Evolutionary conservation across 495 filamentous ascomycete species (phyloP), one percentile per base, ranked within the genome.

Genomic region (Penicillium alfredii): DNA sequence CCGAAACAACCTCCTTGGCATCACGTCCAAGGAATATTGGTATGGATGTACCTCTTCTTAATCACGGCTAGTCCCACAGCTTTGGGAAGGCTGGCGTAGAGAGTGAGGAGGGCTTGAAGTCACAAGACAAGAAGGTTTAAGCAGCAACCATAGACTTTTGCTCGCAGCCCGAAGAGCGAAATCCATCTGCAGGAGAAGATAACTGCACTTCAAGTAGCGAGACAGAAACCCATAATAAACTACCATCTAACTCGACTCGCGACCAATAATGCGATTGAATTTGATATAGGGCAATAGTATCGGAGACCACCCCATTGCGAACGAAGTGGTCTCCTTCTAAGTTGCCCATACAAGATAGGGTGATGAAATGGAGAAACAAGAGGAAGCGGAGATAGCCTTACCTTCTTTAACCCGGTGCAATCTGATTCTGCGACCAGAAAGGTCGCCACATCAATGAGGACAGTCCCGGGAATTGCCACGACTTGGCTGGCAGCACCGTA

Each of bases 241-340:
- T 39, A 27, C 45, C 47, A 59, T 47, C 58, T 58, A 41, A 45
- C 47, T 46, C 47, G 58, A 41, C 41, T 27, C 33, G 36, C 40
- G 33, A 40, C 49, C 58, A 42, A 41, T 26, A 33, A 35, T 40
- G 33, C 38, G 4, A 20, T 8, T 9, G 36, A 40, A 39, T 42
- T 50, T 44, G 19, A 65, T 94, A 58, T 94, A 55, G 86, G 88
- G 82, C 78, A 86, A 68, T 83, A 84, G 88, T 94, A 94, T 94
- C 88, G 84, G 74, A 82, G 77, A 68, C 76, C 75, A 74, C 71
- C 41, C 40, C 65, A 73, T 63, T 58, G 40, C 56, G 57, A 66
- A 45, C 50, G 69, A 71, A 66, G 58, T 70, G 72, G 81, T 68
- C 81, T 80, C 85, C 82, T 94, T 95, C 88, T 94, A 84, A 35